Evolutionary conservation across 2,329 filamentous ascomycete genomes (phyloP), one percentile per base, ranked within the genome.

Genomic region (Zymoseptoria ardabiliae): DNA sequence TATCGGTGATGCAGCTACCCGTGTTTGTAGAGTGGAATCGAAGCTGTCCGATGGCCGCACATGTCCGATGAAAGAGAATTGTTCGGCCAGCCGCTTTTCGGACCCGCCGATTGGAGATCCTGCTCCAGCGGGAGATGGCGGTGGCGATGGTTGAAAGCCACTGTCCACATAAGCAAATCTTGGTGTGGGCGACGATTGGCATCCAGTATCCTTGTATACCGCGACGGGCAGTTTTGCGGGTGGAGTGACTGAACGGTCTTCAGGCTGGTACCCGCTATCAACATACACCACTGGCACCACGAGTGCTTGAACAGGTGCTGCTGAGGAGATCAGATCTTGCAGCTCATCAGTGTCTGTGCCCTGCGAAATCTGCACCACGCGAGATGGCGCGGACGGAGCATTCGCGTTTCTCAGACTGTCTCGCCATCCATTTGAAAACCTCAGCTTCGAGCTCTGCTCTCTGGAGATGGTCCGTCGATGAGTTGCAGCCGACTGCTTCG

Each of bases 141-240:
- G 90, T 52, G 91, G 91, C 35, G 91, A 94, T 69, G 84, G 94
- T 72, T 97, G 92, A 30, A 90, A 81, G 3, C 86, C 89, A n/a
- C 82, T 82, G 69, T 95, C 89, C 48, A 83, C 82, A 76, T 94
- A 95, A 60, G 79, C 63, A 10, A 73, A 71, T 55, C 67, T 71
- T n/a, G 70, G 68, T 54, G 54, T 56, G 35, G 58, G 56, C 54
- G 61, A 61, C 53, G 35, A n/a, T n/a, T 45, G 35, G 35, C 35
- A 45, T n/a, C 35, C 35, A 5, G 13, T n/a, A n/a, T 45, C 35
- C 17, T 45, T 45, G 35, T 45, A 53, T 30, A 61, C 57, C 53
- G 50, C 22, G 13, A 53, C 54, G 53, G 59, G 60, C 48, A 61
- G 6, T 53, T 53, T 10, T 22, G 51, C 20, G 10, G 51, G 59